Conservation (phyloP, 2,329 filamentous ascomycete species). For the Talaromyces sp. region DNA sequence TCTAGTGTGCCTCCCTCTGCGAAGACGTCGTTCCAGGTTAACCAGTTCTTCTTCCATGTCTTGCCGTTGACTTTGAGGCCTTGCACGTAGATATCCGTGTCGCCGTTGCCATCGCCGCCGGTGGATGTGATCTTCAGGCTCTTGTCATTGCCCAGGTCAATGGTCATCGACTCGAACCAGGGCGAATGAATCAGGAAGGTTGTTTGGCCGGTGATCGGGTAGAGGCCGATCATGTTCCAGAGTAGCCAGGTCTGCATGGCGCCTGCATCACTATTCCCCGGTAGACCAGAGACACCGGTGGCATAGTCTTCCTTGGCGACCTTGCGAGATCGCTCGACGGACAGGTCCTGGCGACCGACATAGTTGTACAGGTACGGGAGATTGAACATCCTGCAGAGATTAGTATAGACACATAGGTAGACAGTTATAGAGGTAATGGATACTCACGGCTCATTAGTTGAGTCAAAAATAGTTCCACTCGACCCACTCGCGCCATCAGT, state of each 20-base stretch:
- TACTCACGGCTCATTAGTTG: slow-evolving; percentile 65
- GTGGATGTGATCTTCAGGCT: slow-evolving; percentile 58
- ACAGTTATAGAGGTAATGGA: neutral
- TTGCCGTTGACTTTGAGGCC: slow-evolving; percentile 66
- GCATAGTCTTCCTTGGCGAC: slow-evolving; percentile 64
- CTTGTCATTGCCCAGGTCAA: slow-evolving; percentile 60
- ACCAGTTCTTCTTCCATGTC: slow-evolving; percentile 65
- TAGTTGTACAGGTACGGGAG: slow-evolving; percentile 72
- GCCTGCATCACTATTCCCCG: slow-evolving; percentile 71
- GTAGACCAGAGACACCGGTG: slow-evolving; percentile 59
- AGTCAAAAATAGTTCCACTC: slow-evolving; percentile 64
- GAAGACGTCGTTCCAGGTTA: slow-evolving; percentile 69
- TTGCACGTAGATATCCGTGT: slow-evolving; percentile 62
- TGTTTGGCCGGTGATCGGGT: slow-evolving; percentile 69
- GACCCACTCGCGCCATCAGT: slow-evolving; percentile 31
- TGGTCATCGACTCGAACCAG: slow-evolving; percentile 63
- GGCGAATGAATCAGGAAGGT: slow-evolving; percentile 68
- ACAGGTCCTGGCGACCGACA: slow-evolving; percentile 63
- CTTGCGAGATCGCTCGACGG: slow-evolving; percentile 60
- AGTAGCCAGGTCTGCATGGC: slow-evolving; percentile 72
- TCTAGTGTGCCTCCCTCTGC: slow-evolving; percentile 64
- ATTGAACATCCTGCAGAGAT: slow-evolving; percentile 53
- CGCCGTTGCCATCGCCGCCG: slow-evolving; percentile 51
- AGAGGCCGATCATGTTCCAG: slow-evolving; percentile 70
- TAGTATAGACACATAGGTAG: neutral